phyloP scores from a whole-genome alignment of 83 land plant genomes.

The Thuja plicata region DNA sequence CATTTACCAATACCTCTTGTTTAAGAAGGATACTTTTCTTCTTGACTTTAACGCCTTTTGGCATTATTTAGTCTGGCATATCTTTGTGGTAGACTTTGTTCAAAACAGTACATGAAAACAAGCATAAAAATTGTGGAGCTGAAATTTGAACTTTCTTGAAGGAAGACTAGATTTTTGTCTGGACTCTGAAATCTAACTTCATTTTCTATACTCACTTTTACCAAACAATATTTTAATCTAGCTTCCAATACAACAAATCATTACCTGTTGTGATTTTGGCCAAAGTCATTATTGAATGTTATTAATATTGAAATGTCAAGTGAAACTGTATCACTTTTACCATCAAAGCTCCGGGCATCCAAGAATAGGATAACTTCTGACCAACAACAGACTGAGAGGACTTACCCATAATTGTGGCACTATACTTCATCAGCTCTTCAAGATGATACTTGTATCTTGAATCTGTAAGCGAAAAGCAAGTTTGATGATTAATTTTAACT shows the following conservation, averaged over 20 bases:
- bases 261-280: neutral
- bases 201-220: neutral
- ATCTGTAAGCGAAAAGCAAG: neutral
- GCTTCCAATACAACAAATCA: neutral
- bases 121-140: neutral
- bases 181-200: neutral
- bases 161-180: neutral
- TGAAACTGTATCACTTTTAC: neutral
- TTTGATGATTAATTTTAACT: neutral
- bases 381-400: neutral
- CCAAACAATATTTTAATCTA: neutral
- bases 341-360: neutral
- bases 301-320: neutral
- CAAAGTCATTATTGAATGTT: neutral
- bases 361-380: neutral
- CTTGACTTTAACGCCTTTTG: neutral
- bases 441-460: neutral
- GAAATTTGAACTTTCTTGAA: neutral
- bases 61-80: neutral
- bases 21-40: neutral
- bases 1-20: neutral
- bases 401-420: neutral
- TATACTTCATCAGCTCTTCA: neutral
- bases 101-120: neutral
- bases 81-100: neutral